Conservation (phyloP, 1,139 yeast species). For the Pichia sp. region DNA sequence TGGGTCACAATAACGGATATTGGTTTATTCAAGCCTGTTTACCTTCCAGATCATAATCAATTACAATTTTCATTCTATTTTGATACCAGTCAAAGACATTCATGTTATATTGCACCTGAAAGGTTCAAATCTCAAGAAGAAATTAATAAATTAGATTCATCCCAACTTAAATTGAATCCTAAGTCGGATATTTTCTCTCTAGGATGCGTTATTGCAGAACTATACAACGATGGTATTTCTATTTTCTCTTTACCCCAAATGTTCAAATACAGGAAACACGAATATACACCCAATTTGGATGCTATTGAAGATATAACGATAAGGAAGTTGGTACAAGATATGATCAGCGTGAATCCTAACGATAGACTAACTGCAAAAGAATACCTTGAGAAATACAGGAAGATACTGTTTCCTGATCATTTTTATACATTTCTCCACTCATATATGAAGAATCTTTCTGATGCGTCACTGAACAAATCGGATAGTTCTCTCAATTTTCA, state of each 20-base stretch:
- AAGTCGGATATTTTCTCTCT: slow-evolving; percentile 85
- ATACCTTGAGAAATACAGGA: slow-evolving; percentile 44
- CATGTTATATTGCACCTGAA: slow-evolving; percentile 93
- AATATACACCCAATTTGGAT: slow-evolving; percentile 54
- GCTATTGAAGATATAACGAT: slow-evolving; percentile 46
- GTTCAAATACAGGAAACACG: slow-evolving; percentile 70
- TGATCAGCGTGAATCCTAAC: slow-evolving; percentile 58
- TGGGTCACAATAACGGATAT: slow-evolving; percentile 83
- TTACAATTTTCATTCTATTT: slow-evolving; percentile 89
- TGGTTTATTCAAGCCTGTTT: slow-evolving; percentile 77
- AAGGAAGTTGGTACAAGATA: slow-evolving; percentile 46
- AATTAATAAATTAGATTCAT: slow-evolving; percentile 25
- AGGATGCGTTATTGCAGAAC: slow-evolving; percentile 90
- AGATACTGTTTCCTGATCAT: slow-evolving; percentile 55
- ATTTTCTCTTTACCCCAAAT: slow-evolving; percentile 80
- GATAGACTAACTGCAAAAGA: slow-evolving; percentile 50
- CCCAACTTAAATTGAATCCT: slow-evolving; percentile 40
- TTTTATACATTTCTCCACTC: slow-evolving; percentile 68
- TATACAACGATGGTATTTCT: slow-evolving; percentile 80
- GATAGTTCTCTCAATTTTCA: slow-evolving; percentile 16
- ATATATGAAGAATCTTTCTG: slow-evolving; percentile 45
- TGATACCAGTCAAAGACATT: slow-evolving; percentile 80
- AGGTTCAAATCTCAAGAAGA: slow-evolving; percentile 46
- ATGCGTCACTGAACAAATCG: slow-evolving; percentile 23
- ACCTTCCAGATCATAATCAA: slow-evolving; percentile 88